Evolutionary conservation across 352 stramenopile genomes (phyloP), one percentile per base, ranked within the genome.

Genomic region (Bremia lactucae): DNA sequence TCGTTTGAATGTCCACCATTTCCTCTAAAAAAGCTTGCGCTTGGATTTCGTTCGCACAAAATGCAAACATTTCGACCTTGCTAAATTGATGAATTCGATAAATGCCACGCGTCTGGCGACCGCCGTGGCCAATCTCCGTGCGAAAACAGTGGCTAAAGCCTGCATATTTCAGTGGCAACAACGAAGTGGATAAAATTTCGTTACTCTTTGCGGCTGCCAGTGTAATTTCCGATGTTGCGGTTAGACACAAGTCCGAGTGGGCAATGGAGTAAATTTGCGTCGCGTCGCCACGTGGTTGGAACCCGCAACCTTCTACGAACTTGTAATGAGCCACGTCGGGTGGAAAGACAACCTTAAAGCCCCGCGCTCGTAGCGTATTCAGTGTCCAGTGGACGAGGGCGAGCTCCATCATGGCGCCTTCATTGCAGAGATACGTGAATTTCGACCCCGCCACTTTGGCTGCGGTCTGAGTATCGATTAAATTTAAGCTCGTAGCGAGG

Each of bases 21-120:
- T 90, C 77, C 6, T 92, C 37, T 25, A 91, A 88, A 44, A 88
- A 80, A 10, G 14, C 14, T 13, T 88, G 59, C 2, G 64, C 72
- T 48, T 93, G 73, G 4, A 56, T 61, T 57, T 81, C 74, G 19
- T 75, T 70, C 20, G 70, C 77, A 20, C 68, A 72, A 47, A 94
- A 89, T 42, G 63, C 76, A 42, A 93, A 88, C 83, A 94, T 92
- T 50, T 95, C 83, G 13, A 92, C 80, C 42, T 95, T 94, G 53
- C 59, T 83, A 47, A 95, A 95, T 54, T 95, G 83, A 56, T 94
- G 83, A 49, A 94, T 83, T 20, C 83, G 80, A 50, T 92, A 95
- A 29, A 95, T 77, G 2, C 83, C 83, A 15, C 74, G 68, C 15
- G 65, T 83, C n/a, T 62, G 59, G 15, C 68, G 72, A 8, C 83